Percentiles rank a stretch among this genome's conserved stretches.
These are phyloP conservation scores for Chalara sp. DNA, from an alignment of 2,329 filamentous ascomycete species.

Conservation along the genomic window DNA sequence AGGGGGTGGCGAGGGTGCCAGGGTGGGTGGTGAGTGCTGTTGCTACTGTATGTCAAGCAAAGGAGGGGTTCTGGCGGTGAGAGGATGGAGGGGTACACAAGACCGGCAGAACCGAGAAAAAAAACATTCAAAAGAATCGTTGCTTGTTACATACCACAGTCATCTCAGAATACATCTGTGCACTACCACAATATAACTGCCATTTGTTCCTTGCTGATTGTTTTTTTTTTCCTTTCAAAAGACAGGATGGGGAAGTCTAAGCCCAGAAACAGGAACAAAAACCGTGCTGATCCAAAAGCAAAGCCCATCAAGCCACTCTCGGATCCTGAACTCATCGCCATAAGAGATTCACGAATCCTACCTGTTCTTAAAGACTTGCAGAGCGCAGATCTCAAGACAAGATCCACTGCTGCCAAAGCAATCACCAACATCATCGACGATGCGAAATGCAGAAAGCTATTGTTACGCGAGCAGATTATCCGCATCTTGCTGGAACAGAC, in stretches of 20 bases:
- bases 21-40: no score
- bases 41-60: no score
- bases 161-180: no score
- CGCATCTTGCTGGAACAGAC: slow-evolving; percentile 57
- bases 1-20: no score
- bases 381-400: slow-evolving; percentile 51
- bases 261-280: slow-evolving; percentile 44
- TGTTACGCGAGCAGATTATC: slow-evolving; percentile 61
- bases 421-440: slow-evolving; percentile 58
- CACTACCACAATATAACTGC: no score
- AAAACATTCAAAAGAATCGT: no score
- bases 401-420: slow-evolving; percentile 51
- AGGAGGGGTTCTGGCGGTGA: no score
- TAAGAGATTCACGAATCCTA: slow-evolving; percentile 56
- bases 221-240: no score
- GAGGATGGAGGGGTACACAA: no score
- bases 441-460: slow-evolving; percentile 53
- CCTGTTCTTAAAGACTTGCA: slow-evolving; percentile 55
- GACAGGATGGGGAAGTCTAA: slow-evolving; percentile 50
- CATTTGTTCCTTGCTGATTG: no score
- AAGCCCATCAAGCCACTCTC: slow-evolving; percentile 54
- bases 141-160: no score
- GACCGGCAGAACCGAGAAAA: no score
- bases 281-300: slow-evolving; percentile 47
- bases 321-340: slow-evolving; percentile 56